phyloP scores from a whole-genome alignment of 2,329 filamentous ascomycete genomes.

The Chaetomiaceae sp. region DNA sequence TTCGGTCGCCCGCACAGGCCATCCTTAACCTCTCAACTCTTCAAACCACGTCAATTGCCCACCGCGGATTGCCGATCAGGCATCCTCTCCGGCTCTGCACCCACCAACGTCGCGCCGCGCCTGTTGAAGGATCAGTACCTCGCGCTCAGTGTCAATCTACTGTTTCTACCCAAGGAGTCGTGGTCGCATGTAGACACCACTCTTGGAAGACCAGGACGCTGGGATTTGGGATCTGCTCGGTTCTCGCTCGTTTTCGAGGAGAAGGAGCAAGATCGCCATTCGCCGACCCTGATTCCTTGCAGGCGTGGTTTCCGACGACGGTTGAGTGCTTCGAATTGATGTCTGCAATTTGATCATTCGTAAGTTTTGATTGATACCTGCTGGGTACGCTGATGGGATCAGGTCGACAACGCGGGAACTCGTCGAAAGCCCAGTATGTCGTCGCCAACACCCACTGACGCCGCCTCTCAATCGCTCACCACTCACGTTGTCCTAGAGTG shows the following conservation, averaged over 20 bases:
- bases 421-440: conserved; percentile 1
- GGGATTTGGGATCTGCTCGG: conserved; percentile 6
- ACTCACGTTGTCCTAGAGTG: conserved; percentile 6
- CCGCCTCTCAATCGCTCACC: conserved; percentile 4
- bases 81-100: conserved; percentile 1
- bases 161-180: conserved; percentile 10
- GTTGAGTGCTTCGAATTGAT: background rate
- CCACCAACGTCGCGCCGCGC: conserved; percentile 1
- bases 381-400: conserved; percentile 2
- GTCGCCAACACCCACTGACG: background rate
- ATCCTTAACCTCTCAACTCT: no score
- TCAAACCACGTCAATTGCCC: no score
- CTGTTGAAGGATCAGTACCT: conserved; percentile 7
- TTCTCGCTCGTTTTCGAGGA: conserved; percentile 10
- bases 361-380: background rate
- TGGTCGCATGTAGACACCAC: conserved; percentile 9
- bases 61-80: no score
- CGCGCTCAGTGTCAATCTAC: conserved; percentile 12
- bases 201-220: conserved; percentile 10
- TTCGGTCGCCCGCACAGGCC: no score
- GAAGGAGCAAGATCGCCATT: conserved; percentile 8
- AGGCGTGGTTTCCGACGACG: no score
- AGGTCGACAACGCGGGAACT: background rate
- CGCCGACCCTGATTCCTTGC: conserved; percentile 6
- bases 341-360: background rate